A percentile compares a stretch with the other conserved stretches of the same genome.
These are phyloP conservation scores for Amphirosellinia nigrospora DNA, from an alignment of 495 filamentous ascomycete genomes.

Conservation along the genomic window DNA sequence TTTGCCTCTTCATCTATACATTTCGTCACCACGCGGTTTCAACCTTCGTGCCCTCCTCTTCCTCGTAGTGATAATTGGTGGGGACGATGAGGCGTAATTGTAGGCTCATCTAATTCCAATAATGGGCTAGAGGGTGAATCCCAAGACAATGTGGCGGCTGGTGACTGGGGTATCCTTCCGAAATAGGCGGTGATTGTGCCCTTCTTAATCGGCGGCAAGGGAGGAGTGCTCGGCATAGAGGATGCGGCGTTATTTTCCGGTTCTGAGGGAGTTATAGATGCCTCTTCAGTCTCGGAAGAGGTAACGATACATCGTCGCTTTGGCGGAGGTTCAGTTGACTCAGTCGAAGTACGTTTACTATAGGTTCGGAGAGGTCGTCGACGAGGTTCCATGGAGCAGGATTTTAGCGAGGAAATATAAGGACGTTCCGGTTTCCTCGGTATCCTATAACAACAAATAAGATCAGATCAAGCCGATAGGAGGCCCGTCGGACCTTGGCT, in stretches of 20 bases:
- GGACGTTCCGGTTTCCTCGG: constrained; percentile 24
- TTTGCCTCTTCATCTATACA: neutral
- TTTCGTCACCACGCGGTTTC: constrained; percentile 36
- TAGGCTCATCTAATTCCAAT: constrained; percentile 24
- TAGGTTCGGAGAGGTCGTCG: constrained; percentile 54
- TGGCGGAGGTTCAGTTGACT: constrained; percentile 25
- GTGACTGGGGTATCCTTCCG: constrained; percentile 34
- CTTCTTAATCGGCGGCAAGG: constrained; percentile 32
- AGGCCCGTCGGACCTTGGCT: neutral
- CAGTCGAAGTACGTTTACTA: constrained; percentile 40
- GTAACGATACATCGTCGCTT: constrained; percentile 30
- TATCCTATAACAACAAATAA: constrained; percentile 10
- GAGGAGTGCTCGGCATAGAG: neutral
- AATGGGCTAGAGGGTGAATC: constrained; percentile 26
- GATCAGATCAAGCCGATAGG: neutral
- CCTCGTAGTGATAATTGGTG: constrained; percentile 17
- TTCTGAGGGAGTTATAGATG: neutral
- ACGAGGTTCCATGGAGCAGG: constrained; percentile 23
- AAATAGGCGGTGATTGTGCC: constrained; percentile 54
- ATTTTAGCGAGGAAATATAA: constrained; percentile 23
- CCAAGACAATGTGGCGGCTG: constrained; percentile 25
- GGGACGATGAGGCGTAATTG: constrained; percentile 41
- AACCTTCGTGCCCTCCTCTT: constrained; percentile 44
- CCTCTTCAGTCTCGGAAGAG: neutral
- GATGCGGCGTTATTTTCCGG: neutral